Evolutionary conservation across 495 filamentous ascomycete genomes (phyloP).

Genomic region (Alectoria sarmentosa): DNA sequence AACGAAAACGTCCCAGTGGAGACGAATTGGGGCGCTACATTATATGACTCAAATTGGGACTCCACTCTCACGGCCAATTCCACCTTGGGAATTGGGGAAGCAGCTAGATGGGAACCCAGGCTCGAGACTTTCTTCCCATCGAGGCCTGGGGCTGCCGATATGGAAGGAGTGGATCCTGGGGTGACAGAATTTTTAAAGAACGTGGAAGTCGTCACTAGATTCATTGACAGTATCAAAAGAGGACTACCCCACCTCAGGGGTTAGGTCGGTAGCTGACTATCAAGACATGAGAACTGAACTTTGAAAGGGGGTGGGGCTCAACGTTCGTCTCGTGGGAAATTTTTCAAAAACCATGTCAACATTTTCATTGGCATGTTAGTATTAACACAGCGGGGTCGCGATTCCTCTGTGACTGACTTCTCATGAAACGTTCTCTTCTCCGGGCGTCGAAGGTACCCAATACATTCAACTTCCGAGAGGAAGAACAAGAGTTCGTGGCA

Average conservation of each 20-base stretch:
- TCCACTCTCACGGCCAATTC: conserved; percentile 32
- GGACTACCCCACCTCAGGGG: conserved; percentile 4
- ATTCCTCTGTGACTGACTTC: too few relatives aligned
- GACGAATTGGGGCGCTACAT: conserved; percentile 38
- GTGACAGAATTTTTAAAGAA: conserved; percentile 30
- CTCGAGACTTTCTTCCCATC: conserved; percentile 43
- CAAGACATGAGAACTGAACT: not conserved
- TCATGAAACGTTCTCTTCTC: too few relatives aligned
- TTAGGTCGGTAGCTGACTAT: not conserved
- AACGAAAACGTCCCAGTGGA: conserved; percentile 8
- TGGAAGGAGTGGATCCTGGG: not conserved
- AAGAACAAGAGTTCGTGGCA: too few relatives aligned
- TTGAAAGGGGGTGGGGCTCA: too few relatives aligned
- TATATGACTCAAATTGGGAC: conserved; percentile 50
- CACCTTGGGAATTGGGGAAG: conserved; percentile 29
- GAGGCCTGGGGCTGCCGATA: conserved; percentile 2
- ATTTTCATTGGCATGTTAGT: too few relatives aligned
- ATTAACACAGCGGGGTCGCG: too few relatives aligned
- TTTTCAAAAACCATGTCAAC: too few relatives aligned
- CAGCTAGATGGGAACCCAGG: conserved; percentile 35
- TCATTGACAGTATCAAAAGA: conserved; percentile 26
- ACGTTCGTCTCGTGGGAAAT: too few relatives aligned
- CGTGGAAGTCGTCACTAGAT: conserved; percentile 29
- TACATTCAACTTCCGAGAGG: too few relatives aligned
- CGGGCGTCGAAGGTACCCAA: too few relatives aligned